Percentiles rank a stretch among this genome's conserved stretches.
These are phyloP conservation scores for Colletotrichum higginsianum DNA, from an alignment of 2,329 filamentous ascomycete species.

Conservation along the genomic window DNA sequence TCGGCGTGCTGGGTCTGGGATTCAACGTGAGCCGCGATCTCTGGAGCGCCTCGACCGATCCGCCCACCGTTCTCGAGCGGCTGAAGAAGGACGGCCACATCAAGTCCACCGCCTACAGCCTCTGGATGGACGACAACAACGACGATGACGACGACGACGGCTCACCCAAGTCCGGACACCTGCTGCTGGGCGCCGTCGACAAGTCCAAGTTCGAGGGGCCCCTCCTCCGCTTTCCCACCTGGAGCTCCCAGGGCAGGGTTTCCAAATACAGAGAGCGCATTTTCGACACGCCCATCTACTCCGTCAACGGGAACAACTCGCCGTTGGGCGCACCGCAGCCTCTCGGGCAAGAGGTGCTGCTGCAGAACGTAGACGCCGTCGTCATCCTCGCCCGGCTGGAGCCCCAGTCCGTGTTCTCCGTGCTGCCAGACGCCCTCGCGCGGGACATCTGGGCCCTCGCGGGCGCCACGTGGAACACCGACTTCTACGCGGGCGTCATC, in stretches of 20 bases:
- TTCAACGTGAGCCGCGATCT: slow-evolving; percentile 66
- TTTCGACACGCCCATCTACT: slow-evolving; percentile 22
- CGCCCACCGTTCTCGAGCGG: slow-evolving; percentile 73
- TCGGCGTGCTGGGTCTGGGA: slow-evolving; percentile 73
- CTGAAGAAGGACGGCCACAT: slow-evolving; percentile 75
- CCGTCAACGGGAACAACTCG: slow-evolving; percentile 25
- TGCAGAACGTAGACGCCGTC: neutral
- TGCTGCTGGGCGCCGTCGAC: slow-evolving; percentile 41
- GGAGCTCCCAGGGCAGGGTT: neutral
- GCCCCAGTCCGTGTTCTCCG: slow-evolving; percentile 27
- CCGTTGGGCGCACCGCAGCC: neutral
- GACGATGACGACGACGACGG: too few species aligned
- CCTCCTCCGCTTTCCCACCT: slow-evolving; percentile 43
- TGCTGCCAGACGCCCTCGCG: slow-evolving; percentile 46
- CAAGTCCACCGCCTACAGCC: slow-evolving; percentile 75
- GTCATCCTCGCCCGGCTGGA: slow-evolving; percentile 6
- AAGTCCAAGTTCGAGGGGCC: slow-evolving; percentile 41
- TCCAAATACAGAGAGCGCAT: neutral
- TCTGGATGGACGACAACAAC: slow-evolving; percentile 65
- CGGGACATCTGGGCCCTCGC: slow-evolving; percentile 48
- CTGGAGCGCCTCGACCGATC: slow-evolving; percentile 25
- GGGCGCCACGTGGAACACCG: slow-evolving; percentile 46
- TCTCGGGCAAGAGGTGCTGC: neutral
- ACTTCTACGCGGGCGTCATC: slow-evolving; percentile 41
- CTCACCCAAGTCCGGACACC: slow-evolving; percentile 14